Evolutionary conservation across 2,329 filamentous ascomycete genomes (phyloP), one percentile per base, ranked within the genome.

Genomic region (Rhinocladiella mackenziei): DNA sequence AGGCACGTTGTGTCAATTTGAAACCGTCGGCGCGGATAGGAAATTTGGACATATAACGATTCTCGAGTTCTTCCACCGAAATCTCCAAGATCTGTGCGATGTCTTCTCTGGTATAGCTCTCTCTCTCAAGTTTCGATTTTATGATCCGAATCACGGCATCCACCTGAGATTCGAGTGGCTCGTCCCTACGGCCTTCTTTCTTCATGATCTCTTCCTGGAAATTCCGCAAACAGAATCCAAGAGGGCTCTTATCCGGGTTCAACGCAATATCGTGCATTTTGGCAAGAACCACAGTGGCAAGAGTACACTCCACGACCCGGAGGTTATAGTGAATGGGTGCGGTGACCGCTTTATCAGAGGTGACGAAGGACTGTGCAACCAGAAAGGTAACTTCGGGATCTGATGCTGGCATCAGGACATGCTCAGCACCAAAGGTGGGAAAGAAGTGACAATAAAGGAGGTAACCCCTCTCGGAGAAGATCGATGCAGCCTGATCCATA

Each of bases 401-500:
- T 3, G 89, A 86, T 44, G 80, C 76, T 10, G 91, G 91, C 63
- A 98, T 88, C 29, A 82, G 77, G 49, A 97, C 81, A 33, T 89
- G 84, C 42, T 80, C 77, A 22, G 84, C 88, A 17, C 77, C 75
- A 39, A 98, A 82, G 13, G 72, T 74, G 2, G 92, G 92, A 53
- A 81, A 81, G 70, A 98, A 98, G 7, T 84, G 86, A 48, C 96
- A 91, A 62, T 94, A 89, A 31, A 96, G 78, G 7, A 92, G 89
- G 28, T 85, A 86, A 38, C 87, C 89, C 54, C 83, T 81, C 58
- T 87, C 77, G 0, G 89, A 91, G 67, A 98, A 92, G 53, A 98
- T 91, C 0, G 91, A 97, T 23, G 92, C 92, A 10, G 89, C 83
- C 70, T 98, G 92, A 62, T 98, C 92, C 92, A 98, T 97, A 43